These are phyloP conservation scores for Articulospora tetracladia DNA, from an alignment of 495 filamentous ascomycete genomes.

Conservation along the genomic window DNA sequence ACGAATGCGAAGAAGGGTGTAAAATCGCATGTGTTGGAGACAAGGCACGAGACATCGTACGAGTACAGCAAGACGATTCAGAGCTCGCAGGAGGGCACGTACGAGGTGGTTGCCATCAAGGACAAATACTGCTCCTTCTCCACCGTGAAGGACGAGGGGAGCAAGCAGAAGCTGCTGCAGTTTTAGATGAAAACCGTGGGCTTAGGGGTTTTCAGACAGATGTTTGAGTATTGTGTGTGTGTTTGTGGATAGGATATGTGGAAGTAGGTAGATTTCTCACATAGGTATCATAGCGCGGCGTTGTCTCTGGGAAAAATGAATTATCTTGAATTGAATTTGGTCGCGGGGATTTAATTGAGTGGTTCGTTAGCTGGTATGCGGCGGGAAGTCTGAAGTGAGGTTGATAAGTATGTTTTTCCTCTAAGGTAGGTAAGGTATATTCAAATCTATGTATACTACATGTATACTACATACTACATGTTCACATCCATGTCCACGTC, in stretches of 20 bases:
- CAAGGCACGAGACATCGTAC: conserved; percentile 77
- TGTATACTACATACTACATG: too few relatives aligned
- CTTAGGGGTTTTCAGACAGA: background rate
- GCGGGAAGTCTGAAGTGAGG: too few relatives aligned
- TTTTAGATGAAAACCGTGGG: conserved; percentile 8
- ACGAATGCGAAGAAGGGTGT: conserved; percentile 75
- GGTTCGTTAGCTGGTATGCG: too few relatives aligned
- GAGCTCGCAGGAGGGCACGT: conserved; percentile 89
- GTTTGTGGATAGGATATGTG: too few relatives aligned
- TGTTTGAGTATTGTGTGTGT: background rate
- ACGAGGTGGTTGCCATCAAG: conserved; percentile 93
- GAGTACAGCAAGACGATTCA: conserved; percentile 74
- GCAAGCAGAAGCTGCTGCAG: conserved; percentile 31
- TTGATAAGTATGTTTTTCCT: too few relatives aligned
- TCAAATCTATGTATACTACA: too few relatives aligned
- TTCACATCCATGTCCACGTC: too few relatives aligned
- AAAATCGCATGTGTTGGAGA: conserved; percentile 78
- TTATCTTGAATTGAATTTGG: background rate
- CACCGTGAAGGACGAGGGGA: conserved; percentile 51
- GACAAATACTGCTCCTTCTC: conserved; percentile 87
- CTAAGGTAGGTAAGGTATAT: too few relatives aligned
- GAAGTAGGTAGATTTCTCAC: conserved; percentile 10
- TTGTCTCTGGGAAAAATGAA: conserved; percentile 8
- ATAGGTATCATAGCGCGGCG: conserved; percentile 29
- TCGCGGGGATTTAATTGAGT: too few relatives aligned